These are phyloP conservation scores for Pseudocohnilembus persalinus DNA, from an alignment of 169 alveolate species.

Conservation along the genomic window DNA sequence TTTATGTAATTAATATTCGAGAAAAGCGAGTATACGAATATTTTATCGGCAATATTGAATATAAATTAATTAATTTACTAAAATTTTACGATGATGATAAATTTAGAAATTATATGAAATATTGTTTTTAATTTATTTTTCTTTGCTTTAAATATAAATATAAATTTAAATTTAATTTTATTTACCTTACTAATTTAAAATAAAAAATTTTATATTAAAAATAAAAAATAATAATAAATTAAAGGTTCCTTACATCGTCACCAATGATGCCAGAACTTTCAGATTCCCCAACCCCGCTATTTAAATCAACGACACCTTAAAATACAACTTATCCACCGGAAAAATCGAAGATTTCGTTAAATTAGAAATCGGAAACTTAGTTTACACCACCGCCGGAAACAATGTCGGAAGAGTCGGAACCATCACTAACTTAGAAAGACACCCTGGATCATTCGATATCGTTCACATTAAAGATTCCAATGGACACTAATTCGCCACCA, in stretches of 20 bases:
- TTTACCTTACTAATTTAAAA: too few species aligned
- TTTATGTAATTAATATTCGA: background rate
- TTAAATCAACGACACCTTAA: constrained; percentile 95
- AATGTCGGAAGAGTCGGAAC: constrained; percentile 99
- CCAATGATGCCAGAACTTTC: constrained; percentile 99
- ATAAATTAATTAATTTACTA: too few species aligned
- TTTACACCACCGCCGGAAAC: constrained; percentile 97
- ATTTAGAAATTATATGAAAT: too few species aligned
- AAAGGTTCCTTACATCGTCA: constrained; percentile 91
- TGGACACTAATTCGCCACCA: constrained; percentile 96
- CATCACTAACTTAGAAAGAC: constrained; percentile 94
- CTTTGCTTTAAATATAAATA: background rate
- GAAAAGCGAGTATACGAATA: too few species aligned
- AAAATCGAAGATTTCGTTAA: constrained; percentile 94
- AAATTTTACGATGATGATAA: too few species aligned
- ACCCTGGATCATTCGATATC: constrained; percentile 97
- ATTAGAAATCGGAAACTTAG: constrained; percentile 94
- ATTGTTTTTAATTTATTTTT: too few species aligned
- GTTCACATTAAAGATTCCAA: constrained; percentile 94
- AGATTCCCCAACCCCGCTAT: constrained; percentile 98
- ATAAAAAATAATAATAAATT: too few species aligned
- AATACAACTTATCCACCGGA: constrained; percentile 94
- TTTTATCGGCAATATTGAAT: too few species aligned
- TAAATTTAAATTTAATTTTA: too few species aligned
- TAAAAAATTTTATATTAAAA: too few species aligned